Evolutionary conservation across 495 filamentous ascomycete species (phyloP), one percentile per base, ranked within the genome.

Genomic region (Glutinoglossum americanum): DNA sequence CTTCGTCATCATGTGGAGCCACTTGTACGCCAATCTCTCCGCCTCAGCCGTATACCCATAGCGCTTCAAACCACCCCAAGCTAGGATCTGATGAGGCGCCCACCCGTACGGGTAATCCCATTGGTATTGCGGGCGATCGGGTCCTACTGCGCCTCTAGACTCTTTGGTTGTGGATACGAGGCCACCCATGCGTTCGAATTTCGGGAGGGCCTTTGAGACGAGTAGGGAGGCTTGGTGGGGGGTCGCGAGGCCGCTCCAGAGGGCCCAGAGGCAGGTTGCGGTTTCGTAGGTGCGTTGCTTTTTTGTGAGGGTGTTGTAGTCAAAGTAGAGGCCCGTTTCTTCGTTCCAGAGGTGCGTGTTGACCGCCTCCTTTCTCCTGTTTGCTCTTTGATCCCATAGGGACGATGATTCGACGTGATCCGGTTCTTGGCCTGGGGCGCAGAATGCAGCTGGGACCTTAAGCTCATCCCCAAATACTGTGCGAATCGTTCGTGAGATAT

Each of bases 61-160:
- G 17, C 87, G 81, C 65, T 85, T 75, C 33, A 98, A 73, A 6
- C 87, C 93, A 0, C 82, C 87, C 92, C 93, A 97, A 1, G 92
- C 92, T 33, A 98, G 79, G 71, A 98, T 96, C 72, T 98, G 92
- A 74, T 98, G 92, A 10, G 92, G 92, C 21, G 92, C 90, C 92
- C 92, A 98, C 49, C 92, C 92, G 66, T 88, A 94, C 0, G 92
- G 92, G 66, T 89, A 98, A 67, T 98, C 92, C 92, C 92, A 98
- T 67, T 98, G 92, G 35, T 89, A 79, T 63, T 94, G 95, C 2
- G 92, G 92, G 13, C 87, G 76, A 61, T 85, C 78, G n/a, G 94
- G 64, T 15, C 81, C 80, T 57, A 95, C 74, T 10, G 72, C 73
- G 21, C 92, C 92, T 28, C 92, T 84, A 27, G 85, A 90, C 66